Evolutionary conservation across 2,329 filamentous ascomycete genomes (phyloP).

Genomic region (Alternaria viburni): DNA sequence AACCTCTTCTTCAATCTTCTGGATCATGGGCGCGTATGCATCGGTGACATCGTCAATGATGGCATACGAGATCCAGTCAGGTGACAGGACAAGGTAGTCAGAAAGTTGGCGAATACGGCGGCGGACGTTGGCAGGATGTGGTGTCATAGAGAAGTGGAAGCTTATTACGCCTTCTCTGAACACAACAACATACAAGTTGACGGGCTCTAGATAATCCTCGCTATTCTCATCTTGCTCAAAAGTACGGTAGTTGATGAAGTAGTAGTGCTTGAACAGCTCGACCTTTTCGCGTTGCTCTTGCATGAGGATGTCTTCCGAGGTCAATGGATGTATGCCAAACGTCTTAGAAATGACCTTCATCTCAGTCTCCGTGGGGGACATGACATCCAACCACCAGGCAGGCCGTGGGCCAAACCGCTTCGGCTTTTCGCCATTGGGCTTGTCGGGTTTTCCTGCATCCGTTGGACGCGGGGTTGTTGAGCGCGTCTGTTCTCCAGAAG

Average conservation of each 20-base stretch:
- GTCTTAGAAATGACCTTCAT: constrained; percentile 93
- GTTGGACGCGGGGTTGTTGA: constrained; percentile 61
- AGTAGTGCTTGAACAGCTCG: constrained; percentile 95
- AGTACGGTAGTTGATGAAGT: constrained; percentile 97
- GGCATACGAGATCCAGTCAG: constrained; percentile 98
- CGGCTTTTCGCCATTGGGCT: constrained; percentile 36
- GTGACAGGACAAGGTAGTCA: constrained; percentile 89
- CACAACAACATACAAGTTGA: constrained; percentile 97
- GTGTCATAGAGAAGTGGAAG: constrained; percentile 96
- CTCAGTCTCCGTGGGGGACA: constrained; percentile 89
- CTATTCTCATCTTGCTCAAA: constrained; percentile 94
- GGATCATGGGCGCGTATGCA: constrained; percentile 90
- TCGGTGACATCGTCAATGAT: constrained; percentile 99
- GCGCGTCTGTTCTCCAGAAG: constrained; percentile 52
- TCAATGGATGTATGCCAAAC: constrained; percentile 95
- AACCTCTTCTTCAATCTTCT: constrained; percentile 92
- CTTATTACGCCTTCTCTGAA: constrained; percentile 95
- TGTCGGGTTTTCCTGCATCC: constrained; percentile 22
- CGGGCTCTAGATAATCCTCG: constrained; percentile 89
- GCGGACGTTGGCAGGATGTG: constrained; percentile 94
- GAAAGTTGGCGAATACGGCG: constrained; percentile 90
- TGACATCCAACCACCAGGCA: constrained; percentile 95
- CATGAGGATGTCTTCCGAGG: constrained; percentile 95
- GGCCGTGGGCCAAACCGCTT: constrained; percentile 75
- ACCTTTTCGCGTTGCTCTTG: constrained; percentile 98